Base-by-base conservation (phyloP, 768 basidiomycete genomes). In the Pholiota conissans region DNA sequence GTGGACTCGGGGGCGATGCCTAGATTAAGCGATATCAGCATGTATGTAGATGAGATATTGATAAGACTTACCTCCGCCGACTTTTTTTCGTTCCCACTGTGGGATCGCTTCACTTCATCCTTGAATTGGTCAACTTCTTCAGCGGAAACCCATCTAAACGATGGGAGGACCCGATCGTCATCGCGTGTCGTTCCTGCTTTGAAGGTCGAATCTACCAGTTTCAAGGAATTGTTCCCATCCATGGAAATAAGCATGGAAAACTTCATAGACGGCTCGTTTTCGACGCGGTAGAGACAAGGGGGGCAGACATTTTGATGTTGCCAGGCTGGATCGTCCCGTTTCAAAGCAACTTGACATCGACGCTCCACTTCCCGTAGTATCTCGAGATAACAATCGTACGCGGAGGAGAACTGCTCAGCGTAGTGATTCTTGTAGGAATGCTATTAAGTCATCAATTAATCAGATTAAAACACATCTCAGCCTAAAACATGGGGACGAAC, bases 211-310 rank as follows among this genome's bases (percentile, higher is more conserved):
- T 57, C 56, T 26, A 61, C 42, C 8, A 56, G 57, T 49, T 71
- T 70, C 13, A 69, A 54, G 0, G 68, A 73, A 37, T 73, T 65
- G 37, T 74, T 73, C 0, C 71, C 69, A 58, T 74, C 72, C 49
- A 71, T 62, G 0, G 66, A 55, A 1, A 59, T 53, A 6, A 73
- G 61, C 2, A 62, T 55, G 20, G 51, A 53, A 34, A 62, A 65
- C 18, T 59, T 50, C 8, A 71, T 49, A 0, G 35, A 22, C 0
- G 59, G 52, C 49, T 71, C 62, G 20, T 63, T 56, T 4, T 62
- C 8, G 0, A 64, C 22, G 22, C 60, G 56, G 40, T 54, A 54
- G 16, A 54, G 52, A 28, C 52, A 54, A 16, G 52, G 52, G 3
- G 52, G 26, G 37, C 52, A 54, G 6, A 54, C 24, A 7, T 54